Evolutionary conservation across 192 early-diverging fungal species (phyloP).

Genomic region (Bifiguratus adelaidae): DNA sequence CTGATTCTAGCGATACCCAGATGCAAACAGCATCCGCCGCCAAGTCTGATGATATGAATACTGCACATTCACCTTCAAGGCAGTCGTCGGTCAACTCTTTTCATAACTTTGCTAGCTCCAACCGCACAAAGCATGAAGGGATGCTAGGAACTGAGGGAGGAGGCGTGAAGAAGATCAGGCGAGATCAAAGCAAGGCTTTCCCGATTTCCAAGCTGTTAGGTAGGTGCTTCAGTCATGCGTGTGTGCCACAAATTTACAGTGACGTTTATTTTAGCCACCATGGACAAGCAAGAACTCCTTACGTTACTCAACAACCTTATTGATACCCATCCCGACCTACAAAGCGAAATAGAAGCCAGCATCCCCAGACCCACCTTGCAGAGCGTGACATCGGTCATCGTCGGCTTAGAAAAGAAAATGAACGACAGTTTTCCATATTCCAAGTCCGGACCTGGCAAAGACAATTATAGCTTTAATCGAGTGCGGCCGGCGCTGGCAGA

Average conservation of each 20-base stretch:
- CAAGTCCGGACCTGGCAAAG: slow-evolving; percentile 58
- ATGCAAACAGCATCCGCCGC: background rate
- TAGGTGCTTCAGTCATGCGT: background rate
- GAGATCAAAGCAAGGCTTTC: slow-evolving; percentile 17
- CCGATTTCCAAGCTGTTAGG: slow-evolving; percentile 17
- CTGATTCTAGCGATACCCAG: background rate
- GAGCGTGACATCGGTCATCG: slow-evolving; percentile 56
- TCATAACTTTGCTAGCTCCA: background rate
- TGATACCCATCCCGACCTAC: slow-evolving; percentile 59
- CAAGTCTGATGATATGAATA: slow-evolving; percentile 16
- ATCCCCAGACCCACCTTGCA: slow-evolving; percentile 80
- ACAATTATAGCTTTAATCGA: slow-evolving; percentile 87
- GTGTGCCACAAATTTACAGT: background rate
- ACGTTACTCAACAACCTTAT: slow-evolving; percentile 63
- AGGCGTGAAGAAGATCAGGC: slow-evolving; percentile 20
- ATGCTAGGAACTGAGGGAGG: background rate
- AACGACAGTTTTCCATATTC: slow-evolving; percentile 80
- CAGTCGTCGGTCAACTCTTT: background rate
- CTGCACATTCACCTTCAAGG: background rate
- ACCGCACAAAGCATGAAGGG: background rate
- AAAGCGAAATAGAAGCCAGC: slow-evolving; percentile 54
- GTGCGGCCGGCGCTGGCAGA: slow-evolving; percentile 68
- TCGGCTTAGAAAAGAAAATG: slow-evolving; percentile 57
- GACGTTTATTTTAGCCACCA: slow-evolving; percentile 20
- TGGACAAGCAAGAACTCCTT: slow-evolving; percentile 68